These are phyloP conservation scores for Russula foetens DNA, from an alignment of 768 basidiomycete genomes.

Conservation along the genomic window DNA sequence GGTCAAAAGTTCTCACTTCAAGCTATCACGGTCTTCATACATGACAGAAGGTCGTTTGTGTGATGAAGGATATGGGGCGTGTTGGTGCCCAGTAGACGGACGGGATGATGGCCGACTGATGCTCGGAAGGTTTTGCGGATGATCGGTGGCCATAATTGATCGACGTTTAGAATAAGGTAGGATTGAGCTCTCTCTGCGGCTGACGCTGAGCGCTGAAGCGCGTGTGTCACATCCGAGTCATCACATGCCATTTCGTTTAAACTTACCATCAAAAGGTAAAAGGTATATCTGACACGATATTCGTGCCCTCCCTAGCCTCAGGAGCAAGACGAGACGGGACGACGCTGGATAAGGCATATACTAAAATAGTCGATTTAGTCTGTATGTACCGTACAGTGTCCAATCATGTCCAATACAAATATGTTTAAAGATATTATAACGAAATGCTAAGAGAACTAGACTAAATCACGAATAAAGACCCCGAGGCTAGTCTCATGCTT, in stretches of 20 bases:
- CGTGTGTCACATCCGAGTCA: too few species aligned
- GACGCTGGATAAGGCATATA: too few species aligned
- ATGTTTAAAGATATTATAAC: too few species aligned
- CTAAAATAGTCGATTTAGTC: too few species aligned
- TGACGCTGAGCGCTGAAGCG: neutral
- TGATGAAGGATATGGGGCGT: constrained; percentile 7
- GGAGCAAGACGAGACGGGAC: too few species aligned
- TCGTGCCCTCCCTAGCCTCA: too few species aligned
- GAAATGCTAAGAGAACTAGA: neutral
- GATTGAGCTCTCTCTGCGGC: too few species aligned
- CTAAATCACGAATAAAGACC: neutral
- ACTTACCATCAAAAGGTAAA: too few species aligned
- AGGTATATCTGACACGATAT: too few species aligned
- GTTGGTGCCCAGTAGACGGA: constrained; percentile 17
- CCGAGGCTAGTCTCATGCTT: constrained; percentile 1
- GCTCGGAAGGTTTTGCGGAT: constrained; percentile 16
- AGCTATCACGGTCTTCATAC: constrained; percentile 11
- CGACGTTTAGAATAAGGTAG: neutral
- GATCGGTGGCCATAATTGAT: constrained; percentile 20
- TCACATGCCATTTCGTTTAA: neutral
- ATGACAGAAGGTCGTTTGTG: constrained; percentile 17
- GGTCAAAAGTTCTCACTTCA: neutral
- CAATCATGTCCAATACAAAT: too few species aligned
- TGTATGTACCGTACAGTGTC: too few species aligned
- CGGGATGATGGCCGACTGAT: constrained; percentile 20